Conservation (phyloP, 2,329 filamentous ascomycete species). For the Trichophyton mentagrophytes region DNA sequence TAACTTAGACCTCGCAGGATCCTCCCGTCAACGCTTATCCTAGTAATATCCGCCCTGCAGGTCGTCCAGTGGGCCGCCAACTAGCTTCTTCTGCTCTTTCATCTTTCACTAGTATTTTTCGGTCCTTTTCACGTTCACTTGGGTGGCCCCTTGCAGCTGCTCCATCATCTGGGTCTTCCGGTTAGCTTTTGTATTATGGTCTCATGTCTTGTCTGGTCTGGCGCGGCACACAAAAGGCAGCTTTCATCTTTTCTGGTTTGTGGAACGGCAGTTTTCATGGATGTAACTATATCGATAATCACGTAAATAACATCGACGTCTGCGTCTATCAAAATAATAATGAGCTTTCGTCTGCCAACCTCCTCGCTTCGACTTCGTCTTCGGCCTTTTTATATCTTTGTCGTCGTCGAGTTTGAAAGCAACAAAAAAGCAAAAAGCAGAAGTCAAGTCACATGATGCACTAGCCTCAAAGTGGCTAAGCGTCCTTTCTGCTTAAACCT, state of each 20-base stretch:
- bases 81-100: not conserved
- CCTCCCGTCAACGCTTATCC: conserved; percentile 75
- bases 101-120: not conserved
- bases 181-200: not conserved
- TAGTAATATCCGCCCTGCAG: conserved; percentile 85
- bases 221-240: not conserved
- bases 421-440: not conserved
- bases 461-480: not conserved
- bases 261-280: no score
- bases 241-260: not conserved
- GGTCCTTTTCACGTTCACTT: not conserved
- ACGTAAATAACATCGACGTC: no score
- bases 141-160: no score
- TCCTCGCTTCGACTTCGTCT: not conserved
- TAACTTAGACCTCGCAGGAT: conserved; percentile 47
- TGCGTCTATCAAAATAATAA: no score
- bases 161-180: not conserved
- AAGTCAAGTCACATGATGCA: not conserved
- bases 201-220: not conserved
- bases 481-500: not conserved
- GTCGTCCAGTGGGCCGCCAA: conserved; percentile 70
- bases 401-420: not conserved
- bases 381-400: not conserved
- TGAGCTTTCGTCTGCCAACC: no score
- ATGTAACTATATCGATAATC: no score